These are phyloP conservation scores for Clitopilus hobsonii DNA, from an alignment of 768 basidiomycete species.

Conservation along the genomic window DNA sequence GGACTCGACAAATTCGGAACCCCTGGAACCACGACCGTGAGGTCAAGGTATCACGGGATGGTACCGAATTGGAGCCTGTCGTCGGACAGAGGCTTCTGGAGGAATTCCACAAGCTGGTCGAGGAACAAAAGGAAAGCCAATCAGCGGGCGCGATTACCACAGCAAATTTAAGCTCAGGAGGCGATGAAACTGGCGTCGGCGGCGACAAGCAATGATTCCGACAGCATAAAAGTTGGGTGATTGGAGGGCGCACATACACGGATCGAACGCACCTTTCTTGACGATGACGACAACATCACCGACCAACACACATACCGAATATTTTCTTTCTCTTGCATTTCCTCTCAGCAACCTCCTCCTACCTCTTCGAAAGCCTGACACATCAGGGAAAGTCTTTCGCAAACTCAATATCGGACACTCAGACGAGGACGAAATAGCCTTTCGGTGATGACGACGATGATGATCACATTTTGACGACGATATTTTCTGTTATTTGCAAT, in stretches of 20 bases:
- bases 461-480: conserved; percentile 6
- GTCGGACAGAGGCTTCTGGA: conserved; percentile 65
- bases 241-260: neutral
- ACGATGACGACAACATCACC: neutral
- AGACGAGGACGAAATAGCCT: neutral
- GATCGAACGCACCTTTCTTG: neutral
- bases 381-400: too few relatives aligned
- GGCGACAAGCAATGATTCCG: neutral
- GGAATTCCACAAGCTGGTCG: conserved; percentile 52
- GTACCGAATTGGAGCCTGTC: conserved; percentile 85
- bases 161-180: conserved; percentile 3
- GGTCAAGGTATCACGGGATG: conserved; percentile 81
- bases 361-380: too few relatives aligned
- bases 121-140: conserved; percentile 6
- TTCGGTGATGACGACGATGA: neutral
- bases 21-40: conserved; percentile 89
- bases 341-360: neutral
- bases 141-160: conserved; percentile 8
- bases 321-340: too few relatives aligned
- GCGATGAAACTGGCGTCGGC: neutral
- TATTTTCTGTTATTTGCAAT: conserved; percentile 10
- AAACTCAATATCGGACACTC: too few relatives aligned
- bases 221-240: neutral
- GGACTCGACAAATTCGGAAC: conserved; percentile 78
- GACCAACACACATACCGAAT: too few relatives aligned